Percentiles rank a stretch among this genome's conserved stretches.
Evolutionary conservation across 257 asterid species (phyloP).

Genomic region (Salvia hispanica): DNA sequence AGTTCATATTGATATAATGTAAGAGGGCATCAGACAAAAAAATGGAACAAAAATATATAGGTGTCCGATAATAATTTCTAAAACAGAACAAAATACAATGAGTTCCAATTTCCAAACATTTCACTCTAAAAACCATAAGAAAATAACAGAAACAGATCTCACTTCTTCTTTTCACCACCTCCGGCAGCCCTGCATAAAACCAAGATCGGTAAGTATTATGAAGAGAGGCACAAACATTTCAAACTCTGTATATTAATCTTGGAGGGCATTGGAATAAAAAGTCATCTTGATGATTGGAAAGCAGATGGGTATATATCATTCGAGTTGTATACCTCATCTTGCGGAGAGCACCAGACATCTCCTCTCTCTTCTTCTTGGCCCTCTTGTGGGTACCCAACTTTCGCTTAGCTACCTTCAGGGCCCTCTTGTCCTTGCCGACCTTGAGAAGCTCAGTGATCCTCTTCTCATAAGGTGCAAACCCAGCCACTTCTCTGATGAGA

Average conservation of each 20-base stretch:
- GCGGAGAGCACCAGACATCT: slow-evolving; percentile 67
- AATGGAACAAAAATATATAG: slow-evolving; percentile 20
- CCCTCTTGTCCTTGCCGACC: slow-evolving; percentile 60
- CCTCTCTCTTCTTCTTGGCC: slow-evolving; percentile 78
- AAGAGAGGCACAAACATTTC: not conserved
- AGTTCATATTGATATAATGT: not conserved
- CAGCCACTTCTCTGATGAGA: slow-evolving; percentile 60
- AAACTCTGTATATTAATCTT: not conserved
- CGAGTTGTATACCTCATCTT: slow-evolving; percentile 54
- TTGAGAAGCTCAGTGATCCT: slow-evolving; percentile 65
- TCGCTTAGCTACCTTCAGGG: slow-evolving; percentile 63
- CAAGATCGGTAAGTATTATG: not conserved
- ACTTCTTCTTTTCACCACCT: slow-evolving; percentile 94
- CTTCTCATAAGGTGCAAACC: slow-evolving; percentile 67
- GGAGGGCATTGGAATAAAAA: too few relatives aligned
- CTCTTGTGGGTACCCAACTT: slow-evolving; percentile 72
- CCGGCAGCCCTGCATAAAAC: slow-evolving; percentile 76
- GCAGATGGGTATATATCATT: too few relatives aligned
- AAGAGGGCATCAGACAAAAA: not conserved
- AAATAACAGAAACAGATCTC: slow-evolving; percentile 28
- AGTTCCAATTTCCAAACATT: slow-evolving; percentile 22
- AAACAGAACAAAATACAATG: slow-evolving; percentile 33
- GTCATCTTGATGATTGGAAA: too few relatives aligned
- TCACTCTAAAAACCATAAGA: not conserved
- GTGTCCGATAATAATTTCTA: slow-evolving; percentile 3